A percentile compares a stretch with the other conserved stretches of the same genome.
Evolutionary conservation across 192 early-diverging fungal genomes (phyloP).

Genomic region (Coemansia interrupta): DNA sequence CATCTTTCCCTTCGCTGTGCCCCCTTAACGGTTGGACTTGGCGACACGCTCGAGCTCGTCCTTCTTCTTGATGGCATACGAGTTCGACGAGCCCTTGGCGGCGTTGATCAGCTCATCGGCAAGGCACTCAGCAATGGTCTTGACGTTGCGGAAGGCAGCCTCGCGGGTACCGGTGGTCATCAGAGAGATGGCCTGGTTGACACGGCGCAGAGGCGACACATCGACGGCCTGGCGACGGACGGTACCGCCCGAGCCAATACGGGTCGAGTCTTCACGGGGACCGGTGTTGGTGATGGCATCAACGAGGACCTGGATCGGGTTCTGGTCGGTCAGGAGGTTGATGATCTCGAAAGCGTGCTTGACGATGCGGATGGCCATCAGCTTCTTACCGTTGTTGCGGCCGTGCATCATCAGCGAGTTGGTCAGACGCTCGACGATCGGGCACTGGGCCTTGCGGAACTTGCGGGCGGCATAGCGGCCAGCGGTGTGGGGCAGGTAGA

Average conservation of each 20-base stretch:
- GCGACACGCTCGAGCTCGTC: conserved; percentile 82
- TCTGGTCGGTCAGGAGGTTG: conserved; percentile 95
- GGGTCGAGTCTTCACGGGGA: conserved; percentile 97
- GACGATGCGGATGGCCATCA: conserved; percentile 97
- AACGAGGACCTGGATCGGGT: conserved; percentile 97
- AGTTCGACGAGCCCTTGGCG: conserved; percentile 97
- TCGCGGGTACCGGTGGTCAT: conserved; percentile 96
- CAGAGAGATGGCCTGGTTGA: conserved; percentile 92
- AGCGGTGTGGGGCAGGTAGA: conserved; percentile 97
- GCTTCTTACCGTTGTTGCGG: conserved; percentile 99
- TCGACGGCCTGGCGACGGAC: conserved; percentile 99
- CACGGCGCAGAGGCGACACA: conserved; percentile 95
- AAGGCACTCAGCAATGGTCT: conserved; percentile 99
- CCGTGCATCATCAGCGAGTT: conserved; percentile 99
- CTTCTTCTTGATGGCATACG: conserved; percentile 99
- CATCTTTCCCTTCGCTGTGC: conserved; percentile 49
- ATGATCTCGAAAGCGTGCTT: conserved; percentile 99
- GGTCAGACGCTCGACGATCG: conserved; percentile 95
- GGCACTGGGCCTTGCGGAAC: conserved; percentile 99
- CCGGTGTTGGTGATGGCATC: conserved; percentile 99
- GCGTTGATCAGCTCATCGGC: conserved; percentile 99
- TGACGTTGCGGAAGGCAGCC: conserved; percentile 98
- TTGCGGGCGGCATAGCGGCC: conserved; percentile 95
- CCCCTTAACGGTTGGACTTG: conserved; percentile 62
- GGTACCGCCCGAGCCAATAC: conserved; percentile 95